These are phyloP conservation scores for Apiotrichum veenhuisii DNA, from an alignment of 1,284 basidiomycete genomes.

Conservation along the genomic window DNA sequence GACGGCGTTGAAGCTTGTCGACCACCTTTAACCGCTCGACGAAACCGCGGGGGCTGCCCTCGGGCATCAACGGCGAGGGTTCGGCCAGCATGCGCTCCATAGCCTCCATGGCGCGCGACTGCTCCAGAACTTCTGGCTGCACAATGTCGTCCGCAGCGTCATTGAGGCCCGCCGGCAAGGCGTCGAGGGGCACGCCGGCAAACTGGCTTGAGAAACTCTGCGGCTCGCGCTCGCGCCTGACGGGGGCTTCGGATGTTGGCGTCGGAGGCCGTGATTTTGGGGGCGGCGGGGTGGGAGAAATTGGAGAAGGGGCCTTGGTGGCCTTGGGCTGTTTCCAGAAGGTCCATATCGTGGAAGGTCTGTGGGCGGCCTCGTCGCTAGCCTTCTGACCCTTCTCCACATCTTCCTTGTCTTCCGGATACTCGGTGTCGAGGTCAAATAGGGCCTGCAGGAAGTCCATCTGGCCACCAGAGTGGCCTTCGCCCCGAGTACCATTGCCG, in stretches of 20 bases:
- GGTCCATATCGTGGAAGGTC: not conserved
- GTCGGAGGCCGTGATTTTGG: not conserved
- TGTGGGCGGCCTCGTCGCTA: not conserved
- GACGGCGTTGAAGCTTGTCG: slow-evolving; percentile 1
- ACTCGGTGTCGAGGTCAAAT: slow-evolving; percentile 6
- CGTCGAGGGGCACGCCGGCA: slow-evolving; percentile 11
- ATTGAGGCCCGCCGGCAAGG: slow-evolving; percentile 12
- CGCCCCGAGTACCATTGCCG: not conserved
- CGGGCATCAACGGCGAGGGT: not conserved
- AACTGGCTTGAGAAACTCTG: slow-evolving; percentile 8
- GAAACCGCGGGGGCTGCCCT: not conserved
- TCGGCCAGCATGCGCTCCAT: not conserved
- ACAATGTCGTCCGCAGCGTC: slow-evolving; percentile 15
- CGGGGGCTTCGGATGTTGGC: not conserved
- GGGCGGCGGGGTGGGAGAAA: not conserved
- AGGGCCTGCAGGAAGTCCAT: slow-evolving; percentile 18
- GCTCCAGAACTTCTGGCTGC: slow-evolving; percentile 3
- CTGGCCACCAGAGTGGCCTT: not conserved
- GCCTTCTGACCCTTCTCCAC: not conserved
- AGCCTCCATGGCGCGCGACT: not conserved
- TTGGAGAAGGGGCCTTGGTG: not conserved
- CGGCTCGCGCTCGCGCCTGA: not conserved
- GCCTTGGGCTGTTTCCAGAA: not conserved
- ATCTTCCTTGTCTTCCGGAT: not conserved
- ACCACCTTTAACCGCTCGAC: not conserved